Conservation (phyloP, 2,329 filamentous ascomycete species). For the Aspergillus proliferans region DNA sequence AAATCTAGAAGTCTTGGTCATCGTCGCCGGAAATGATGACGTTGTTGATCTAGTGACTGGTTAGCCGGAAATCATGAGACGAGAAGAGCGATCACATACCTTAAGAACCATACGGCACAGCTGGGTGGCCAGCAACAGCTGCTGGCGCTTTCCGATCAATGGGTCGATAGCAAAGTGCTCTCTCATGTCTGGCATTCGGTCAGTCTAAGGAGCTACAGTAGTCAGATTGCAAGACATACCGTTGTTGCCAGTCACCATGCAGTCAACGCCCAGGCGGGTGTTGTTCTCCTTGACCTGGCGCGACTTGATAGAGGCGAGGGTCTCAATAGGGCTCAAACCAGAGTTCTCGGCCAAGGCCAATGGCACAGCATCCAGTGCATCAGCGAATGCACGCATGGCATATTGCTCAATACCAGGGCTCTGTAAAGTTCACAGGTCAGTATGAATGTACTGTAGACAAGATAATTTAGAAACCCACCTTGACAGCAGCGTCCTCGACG, state of each 20-base stretch:
- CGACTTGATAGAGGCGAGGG: conserved; percentile 89
- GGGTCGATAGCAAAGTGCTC: conserved; percentile 97
- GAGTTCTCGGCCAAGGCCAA: conserved; percentile 98
- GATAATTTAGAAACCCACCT: conserved; percentile 41
- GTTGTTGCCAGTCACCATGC: conserved; percentile 92
- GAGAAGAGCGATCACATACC: conserved; percentile 40
- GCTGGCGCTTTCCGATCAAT: conserved; percentile 95
- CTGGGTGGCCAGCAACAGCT: conserved; percentile 92
- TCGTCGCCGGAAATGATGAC: conserved; percentile 86
- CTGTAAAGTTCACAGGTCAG: conserved; percentile 31
- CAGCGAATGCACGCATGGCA: conserved; percentile 95
- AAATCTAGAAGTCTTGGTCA: conserved; percentile 72
- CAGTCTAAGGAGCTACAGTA: not conserved
- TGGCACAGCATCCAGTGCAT: conserved; percentile 86
- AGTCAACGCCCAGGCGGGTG: conserved; percentile 82
- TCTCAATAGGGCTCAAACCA: conserved; percentile 91
- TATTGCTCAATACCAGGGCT: conserved; percentile 98
- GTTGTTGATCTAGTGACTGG: conserved; percentile 62
- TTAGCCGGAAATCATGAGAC: conserved; percentile 10
- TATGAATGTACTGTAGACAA: conserved; percentile 1
- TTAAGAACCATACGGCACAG: conserved; percentile 97
- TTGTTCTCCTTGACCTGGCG: conserved; percentile 86
- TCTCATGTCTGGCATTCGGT: conserved; percentile 66
- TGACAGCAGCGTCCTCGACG: conserved; percentile 88
- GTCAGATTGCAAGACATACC: conserved; percentile 40